These are phyloP conservation scores for Achlya hypogyna DNA, from an alignment of 352 stramenopile genomes.

Conservation along the genomic window DNA sequence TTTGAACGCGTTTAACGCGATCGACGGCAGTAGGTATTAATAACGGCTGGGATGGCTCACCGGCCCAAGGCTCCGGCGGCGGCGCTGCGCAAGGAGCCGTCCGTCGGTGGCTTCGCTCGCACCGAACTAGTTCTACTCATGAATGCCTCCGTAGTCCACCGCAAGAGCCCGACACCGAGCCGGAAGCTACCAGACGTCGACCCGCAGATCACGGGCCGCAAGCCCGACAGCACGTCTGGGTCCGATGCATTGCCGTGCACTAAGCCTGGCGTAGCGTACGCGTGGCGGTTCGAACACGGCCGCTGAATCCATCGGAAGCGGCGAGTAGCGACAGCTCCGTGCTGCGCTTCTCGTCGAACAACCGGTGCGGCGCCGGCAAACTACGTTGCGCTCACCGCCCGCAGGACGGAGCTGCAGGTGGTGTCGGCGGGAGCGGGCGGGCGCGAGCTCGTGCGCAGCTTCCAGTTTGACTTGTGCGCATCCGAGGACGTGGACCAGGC, in stretches of 20 bases:
- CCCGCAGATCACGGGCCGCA: not conserved
- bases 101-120: no score
- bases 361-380: slow-evolving; percentile 13
- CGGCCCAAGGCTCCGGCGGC: no score
- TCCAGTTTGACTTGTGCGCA: slow-evolving; percentile 67
- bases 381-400: slow-evolving; percentile 25
- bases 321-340: slow-evolving; percentile 38
- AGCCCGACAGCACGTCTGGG: slow-evolving; percentile 1
- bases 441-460: slow-evolving; percentile 63
- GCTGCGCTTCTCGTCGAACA: slow-evolving; percentile 44
- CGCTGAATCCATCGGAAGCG: slow-evolving; percentile 44
- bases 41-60: no score
- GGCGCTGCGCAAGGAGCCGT: no score
- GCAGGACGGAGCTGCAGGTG: slow-evolving; percentile 7
- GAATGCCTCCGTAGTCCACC: no score
- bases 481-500: slow-evolving; percentile 46
- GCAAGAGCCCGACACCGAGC: not conserved
- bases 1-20: no score
- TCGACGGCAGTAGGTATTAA: no score
- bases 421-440: slow-evolving; percentile 32
- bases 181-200: not conserved
- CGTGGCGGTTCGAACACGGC: slow-evolving; percentile 52
- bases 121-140: no score
- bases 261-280: slow-evolving; percentile 27
- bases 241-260: not conserved